A percentile compares a stretch with the other conserved stretches of the same genome.
These are phyloP conservation scores for Polytrichum commune DNA, from an alignment of 225 moss, liverwort and hornwort genomes.

Conservation along the genomic window DNA sequence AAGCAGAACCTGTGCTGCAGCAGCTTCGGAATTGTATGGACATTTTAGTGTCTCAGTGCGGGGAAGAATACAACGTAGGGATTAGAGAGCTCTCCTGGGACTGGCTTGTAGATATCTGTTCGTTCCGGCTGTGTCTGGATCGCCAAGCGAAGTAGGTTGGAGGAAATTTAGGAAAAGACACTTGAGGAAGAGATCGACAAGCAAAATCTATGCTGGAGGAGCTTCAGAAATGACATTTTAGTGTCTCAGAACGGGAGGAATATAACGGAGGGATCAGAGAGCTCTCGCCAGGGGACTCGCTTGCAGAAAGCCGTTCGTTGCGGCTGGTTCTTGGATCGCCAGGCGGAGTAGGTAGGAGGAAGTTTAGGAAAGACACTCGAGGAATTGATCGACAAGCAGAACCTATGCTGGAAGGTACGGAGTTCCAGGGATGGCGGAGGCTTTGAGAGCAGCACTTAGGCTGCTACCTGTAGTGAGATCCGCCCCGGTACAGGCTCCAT, in stretches of 20 bases:
- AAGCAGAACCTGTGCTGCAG: slow-evolving; percentile 21
- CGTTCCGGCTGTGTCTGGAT: slow-evolving; percentile 9
- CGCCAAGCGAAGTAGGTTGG: slow-evolving; percentile 2
- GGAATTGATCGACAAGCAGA: slow-evolving; percentile 13
- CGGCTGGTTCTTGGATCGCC: slow-evolving; percentile 8
- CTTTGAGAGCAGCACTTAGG: slow-evolving; percentile 23
- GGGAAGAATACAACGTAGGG: no score
- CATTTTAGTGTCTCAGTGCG: no score
- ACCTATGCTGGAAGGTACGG: slow-evolving; percentile 30
- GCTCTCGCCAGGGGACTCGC: neutral
- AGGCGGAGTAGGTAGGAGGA: slow-evolving; percentile 4
- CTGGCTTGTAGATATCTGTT: neutral
- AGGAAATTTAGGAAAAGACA: slow-evolving; percentile 8
- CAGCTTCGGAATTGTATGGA: neutral
- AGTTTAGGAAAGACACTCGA: slow-evolving; percentile 13
- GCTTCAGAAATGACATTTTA: no score
- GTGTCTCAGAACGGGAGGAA: no score
- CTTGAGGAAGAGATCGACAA: slow-evolving; percentile 16
- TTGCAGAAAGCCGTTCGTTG: neutral
- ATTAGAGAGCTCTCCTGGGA: slow-evolving; percentile 3
- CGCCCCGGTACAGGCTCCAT: slow-evolving; percentile 6
- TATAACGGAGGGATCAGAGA: slow-evolving; percentile 2
- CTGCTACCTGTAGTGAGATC: slow-evolving; percentile 24
- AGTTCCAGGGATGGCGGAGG: slow-evolving; percentile 18
- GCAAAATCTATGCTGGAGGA: slow-evolving; percentile 18